Conservation (phyloP, 805 yeast genomes). For the Saccharomycopsis javanensis region DNA sequence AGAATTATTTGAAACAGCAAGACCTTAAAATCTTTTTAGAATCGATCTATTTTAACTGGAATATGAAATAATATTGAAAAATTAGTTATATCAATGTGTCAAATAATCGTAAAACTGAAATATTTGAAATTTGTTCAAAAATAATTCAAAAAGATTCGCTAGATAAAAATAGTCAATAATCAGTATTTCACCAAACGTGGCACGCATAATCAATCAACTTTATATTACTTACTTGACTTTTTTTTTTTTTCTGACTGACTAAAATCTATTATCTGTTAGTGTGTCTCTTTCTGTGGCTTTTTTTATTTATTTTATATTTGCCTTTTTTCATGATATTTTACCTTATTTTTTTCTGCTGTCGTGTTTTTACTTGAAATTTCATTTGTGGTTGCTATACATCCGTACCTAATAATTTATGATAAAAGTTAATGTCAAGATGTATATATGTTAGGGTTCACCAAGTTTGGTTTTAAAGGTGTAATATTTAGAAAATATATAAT, state of each 20-base stretch:
- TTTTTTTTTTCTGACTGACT: neutral
- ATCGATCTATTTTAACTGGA: neutral
- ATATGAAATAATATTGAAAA: neutral
- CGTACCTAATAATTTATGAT: too few relatives aligned
- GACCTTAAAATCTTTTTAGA: neutral
- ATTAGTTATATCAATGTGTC: neutral
- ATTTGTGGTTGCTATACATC: neutral
- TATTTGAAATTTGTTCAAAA: neutral
- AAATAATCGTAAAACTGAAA: too few relatives aligned
- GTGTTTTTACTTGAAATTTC: slow-evolving; percentile 3
- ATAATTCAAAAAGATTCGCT: neutral
- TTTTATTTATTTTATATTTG: neutral
- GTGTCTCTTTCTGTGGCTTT: neutral
- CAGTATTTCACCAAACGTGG: slow-evolving; percentile 3
- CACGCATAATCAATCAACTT: neutral
- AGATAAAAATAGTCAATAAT: neutral
- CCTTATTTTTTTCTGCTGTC: neutral
- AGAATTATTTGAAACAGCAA: too few relatives aligned
- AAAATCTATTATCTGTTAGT: too few relatives aligned
- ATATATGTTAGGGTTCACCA: neutral
- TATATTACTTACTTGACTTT: neutral
- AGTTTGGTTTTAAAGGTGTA: too few relatives aligned
- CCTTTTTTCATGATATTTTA: too few relatives aligned
- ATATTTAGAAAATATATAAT: too few relatives aligned
- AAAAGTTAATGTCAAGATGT: too few relatives aligned